Base-by-base conservation (phyloP, 164 flowering plant genomes). In the Vitis riparia region DNA sequence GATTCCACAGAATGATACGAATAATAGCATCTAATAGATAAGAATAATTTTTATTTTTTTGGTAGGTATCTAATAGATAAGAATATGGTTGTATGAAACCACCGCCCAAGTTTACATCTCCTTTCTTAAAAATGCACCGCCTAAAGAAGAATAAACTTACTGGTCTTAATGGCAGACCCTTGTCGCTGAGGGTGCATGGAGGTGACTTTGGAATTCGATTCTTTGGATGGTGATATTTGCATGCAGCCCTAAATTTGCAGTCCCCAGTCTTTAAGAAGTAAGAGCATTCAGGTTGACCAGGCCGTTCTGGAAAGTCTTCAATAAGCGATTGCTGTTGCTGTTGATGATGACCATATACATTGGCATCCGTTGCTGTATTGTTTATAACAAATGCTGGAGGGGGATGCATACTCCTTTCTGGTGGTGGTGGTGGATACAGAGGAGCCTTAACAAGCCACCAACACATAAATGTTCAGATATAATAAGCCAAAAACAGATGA, bases 201-300 rank as follows among this genome's bases (percentile, higher is more conserved):
- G 79, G 71, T 52, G 83, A 50, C 66, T 79, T 81, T 49, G 82
- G 23, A 16, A 27, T 48, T 60, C 81, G 79, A 66, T 65, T 80
- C 81, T 88, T 94, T 11, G 99, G 99, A 80, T 94, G 99, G 76
- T 94, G 88, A 82, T 72, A 94, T 77, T 82, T 87, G 84, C 99
- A 94, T n/a, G 78, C 78, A 59, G 88, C 86, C 79, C 76, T 84
- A 77, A 76, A 92, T 84, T 92, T 94, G 71, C 99, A 94, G 76
- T 89, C 88, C 53, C 99, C 99, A 66, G 83, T 87, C 87, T 81
- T 92, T 67, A 91, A 15, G 77, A 73, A 94, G 78, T 80, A 89
- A 69, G 79, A 84, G 84, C 97, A 94, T 52, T 89, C 94, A 49
- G 89, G 87, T 74, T 92, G 89, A 47, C 95, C 95, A 55, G 99